Evolutionary conservation across 1,284 basidiomycete genomes (phyloP).

Genomic region (Trametes sp.): DNA sequence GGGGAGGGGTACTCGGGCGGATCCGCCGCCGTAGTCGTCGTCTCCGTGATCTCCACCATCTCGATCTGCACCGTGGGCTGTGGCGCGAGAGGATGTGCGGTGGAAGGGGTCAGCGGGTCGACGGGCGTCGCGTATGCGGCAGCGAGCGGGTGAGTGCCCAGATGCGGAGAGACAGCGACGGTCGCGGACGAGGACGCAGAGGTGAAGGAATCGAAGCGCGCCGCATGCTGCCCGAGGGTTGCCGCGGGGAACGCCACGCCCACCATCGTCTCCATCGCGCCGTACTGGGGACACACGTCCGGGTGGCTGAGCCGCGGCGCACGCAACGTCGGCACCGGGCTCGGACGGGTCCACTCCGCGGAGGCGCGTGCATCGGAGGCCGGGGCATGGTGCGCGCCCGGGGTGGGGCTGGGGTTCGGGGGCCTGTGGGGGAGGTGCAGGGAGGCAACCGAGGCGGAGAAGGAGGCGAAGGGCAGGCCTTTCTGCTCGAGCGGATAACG

Average conservation of each 20-base stretch:
- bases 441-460: constrained; percentile 8
- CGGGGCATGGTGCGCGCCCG: background rate
- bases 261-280: constrained; percentile 8
- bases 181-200: constrained; percentile 6
- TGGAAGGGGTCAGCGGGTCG: constrained; percentile 5
- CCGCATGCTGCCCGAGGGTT: background rate
- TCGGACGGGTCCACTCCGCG: constrained; percentile 6
- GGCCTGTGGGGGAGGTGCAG: background rate
- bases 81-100: background rate
- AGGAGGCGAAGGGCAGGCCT: background rate
- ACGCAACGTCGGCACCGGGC: constrained; percentile 1
- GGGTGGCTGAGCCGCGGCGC: constrained; percentile 20
- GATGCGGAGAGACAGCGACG: background rate
- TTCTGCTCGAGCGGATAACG: constrained; percentile 12
- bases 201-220: constrained; percentile 11
- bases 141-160: background rate
- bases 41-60: background rate
- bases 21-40: background rate
- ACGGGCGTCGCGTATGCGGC: constrained; percentile 6
- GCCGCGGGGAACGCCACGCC: constrained; percentile 7
- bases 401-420: background rate
- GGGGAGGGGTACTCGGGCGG: constrained; percentile 15
- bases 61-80: background rate
- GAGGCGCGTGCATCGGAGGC: background rate
- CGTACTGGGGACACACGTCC: constrained; percentile 16